These are phyloP conservation scores for Forsythia suspensa DNA, from an alignment of 257 asterid species.

Conservation along the genomic window DNA sequence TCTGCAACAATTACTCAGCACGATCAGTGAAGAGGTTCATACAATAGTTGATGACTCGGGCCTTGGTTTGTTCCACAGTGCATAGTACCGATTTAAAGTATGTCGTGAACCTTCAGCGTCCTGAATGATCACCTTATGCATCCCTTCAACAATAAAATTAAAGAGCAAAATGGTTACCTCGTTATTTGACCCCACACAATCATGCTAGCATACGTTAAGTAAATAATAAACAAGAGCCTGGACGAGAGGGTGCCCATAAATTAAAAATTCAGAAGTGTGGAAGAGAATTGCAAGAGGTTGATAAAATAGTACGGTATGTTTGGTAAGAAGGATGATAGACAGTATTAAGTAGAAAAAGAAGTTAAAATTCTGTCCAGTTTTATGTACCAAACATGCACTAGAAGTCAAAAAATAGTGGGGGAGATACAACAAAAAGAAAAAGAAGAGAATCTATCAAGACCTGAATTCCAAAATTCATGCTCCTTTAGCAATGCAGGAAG, in stretches of 20 bases:
- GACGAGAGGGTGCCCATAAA: not conserved
- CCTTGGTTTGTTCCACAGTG: constrained; percentile 87
- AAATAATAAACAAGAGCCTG: not conserved
- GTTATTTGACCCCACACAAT: not conserved
- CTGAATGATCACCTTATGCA: constrained; percentile 70
- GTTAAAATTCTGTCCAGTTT: not conserved
- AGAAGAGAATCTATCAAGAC: constrained; percentile 25
- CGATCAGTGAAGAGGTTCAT: constrained; percentile 20
- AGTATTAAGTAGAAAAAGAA: no score
- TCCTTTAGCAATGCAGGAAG: constrained; percentile 83
- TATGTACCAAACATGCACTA: not conserved
- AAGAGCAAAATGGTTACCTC: constrained; percentile 4
- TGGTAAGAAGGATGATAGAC: no score
- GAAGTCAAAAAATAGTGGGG: not conserved
- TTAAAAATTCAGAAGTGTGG: not conserved
- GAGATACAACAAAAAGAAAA: not conserved
- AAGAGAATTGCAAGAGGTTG: not conserved
- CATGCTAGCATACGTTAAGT: not conserved
- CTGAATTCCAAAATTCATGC: constrained; percentile 80
- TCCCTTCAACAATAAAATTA: constrained; percentile 39
- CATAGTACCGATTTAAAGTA: constrained; percentile 71
- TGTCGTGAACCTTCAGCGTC: constrained; percentile 63
- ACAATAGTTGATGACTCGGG: constrained; percentile 86
- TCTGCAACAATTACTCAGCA: not conserved
- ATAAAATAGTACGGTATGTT: not conserved